Evolutionary conservation across 768 basidiomycete species (phyloP), one percentile per base, ranked within the genome.

Genomic region (Rhodotorula paludigena): DNA sequence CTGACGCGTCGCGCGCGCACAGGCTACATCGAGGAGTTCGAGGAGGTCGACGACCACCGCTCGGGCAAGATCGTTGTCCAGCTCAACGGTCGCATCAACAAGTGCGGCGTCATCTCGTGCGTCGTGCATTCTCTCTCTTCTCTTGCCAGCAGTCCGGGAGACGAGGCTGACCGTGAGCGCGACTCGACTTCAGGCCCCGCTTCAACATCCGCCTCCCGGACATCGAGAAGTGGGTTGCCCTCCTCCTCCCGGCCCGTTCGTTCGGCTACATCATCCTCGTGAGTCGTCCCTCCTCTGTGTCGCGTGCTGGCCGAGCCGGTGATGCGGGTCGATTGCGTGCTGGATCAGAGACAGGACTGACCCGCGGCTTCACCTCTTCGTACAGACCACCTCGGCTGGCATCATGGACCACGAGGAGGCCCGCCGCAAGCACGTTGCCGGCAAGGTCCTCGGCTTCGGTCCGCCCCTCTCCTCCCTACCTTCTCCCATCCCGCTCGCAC

Each of bases 371-470:
- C 28, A 60, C 12, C 39, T 21, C 35, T 11, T 30, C 49, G 49
- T 25, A 4, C 65, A 92, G 90, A 99, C 94, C 73, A 98, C 94
- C 57, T 94, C 92, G 28, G 91, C 92, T 25, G 96, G 96, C 72
- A 99, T 98, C 80, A 84, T 98, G 78, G 96, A 97, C 82, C 96
- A 99, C 79, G 92, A 96, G 80, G 94, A 98, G 84, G 94, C 94
- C 53, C 87, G 94, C 82, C 87, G 92, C 77, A 98, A 97, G 83
- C 92, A 94, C 81, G 87, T 96, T 66, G 93, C 92, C 81, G 93
- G 93, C 68, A 96, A 96, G 82, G 84, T 96, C 69, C 82, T 68
- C 64, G 66, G 67, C 53, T 45, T 47, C 49, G 44, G 16, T 54
- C 10, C 51, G 32, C 21, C 42, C 35, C 52, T 36, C 48, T 45